Base-by-base conservation (phyloP, 2,329 filamentous ascomycete genomes). In the Paracamarosporium sp. region DNA sequence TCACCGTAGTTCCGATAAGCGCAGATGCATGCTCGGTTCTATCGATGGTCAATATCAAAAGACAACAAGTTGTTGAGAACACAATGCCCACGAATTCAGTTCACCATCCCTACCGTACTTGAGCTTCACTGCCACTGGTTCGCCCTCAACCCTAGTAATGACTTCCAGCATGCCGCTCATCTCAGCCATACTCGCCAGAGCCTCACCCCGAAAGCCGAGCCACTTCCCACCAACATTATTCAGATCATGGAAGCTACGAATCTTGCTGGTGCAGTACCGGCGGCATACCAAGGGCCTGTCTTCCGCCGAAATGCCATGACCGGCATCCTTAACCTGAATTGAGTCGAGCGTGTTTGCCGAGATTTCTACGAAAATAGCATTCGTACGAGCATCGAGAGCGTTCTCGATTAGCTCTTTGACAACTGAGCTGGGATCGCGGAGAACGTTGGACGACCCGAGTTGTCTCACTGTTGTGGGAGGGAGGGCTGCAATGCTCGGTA, bases 401-500 rank as follows among this genome's bases (percentile, higher is more conserved):
- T 94, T 93, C 65, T 93, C 91, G 30, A 93, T 75, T 4, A 93
- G 85, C 74, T 93, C 91, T 70, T 93, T 93, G 65, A 92, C 84
- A 2, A 91, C 77, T 11, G 85, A 83, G 12, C 81, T 77, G 0
- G 90, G 83, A 7, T 85, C 85, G 5, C 83, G 80, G 48, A 93
- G 82, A 44, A 83, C 81, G 63, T 88, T 81, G 2, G 85, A 81
- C 7, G 89, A 86, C 33, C 86, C 84, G 6, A 93, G 79, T 11
- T 85, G 82, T 45, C 83, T 82, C 22, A 83, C 78, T 13, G 79
- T 79, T 4, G 72, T 66, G 40, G 74, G 69, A 28, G 79, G 75
- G 13, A 82, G 76, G 53, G 76, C 75, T 45, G 76, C 67, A 56
- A 83, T 82, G 44, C 65, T 46, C 31, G 60, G 62, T 40, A 60